Base-by-base conservation (phyloP, 23 red algal genomes). In the Chondrus crispus region DNA sequence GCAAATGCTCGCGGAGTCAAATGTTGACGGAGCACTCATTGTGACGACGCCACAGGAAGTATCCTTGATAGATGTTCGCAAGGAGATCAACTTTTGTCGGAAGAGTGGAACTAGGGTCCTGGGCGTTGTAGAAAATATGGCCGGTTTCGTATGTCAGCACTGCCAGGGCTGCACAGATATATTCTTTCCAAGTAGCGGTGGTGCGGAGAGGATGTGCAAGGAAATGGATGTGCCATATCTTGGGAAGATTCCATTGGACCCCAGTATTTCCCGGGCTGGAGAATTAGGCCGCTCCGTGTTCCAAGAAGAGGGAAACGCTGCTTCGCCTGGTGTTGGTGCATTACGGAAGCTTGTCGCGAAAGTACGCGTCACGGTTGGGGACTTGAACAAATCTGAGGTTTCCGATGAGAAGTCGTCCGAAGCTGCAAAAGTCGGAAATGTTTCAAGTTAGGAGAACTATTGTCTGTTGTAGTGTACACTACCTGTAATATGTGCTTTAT, bases 111-210 rank as follows among this genome's bases (percentile, higher is more conserved):
- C 92, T 16, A 85, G 36, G 0, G 90, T 99, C 3, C 62, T 99
- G 20, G 97, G 97, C 13, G 91, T 99, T 66, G 94, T 99, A 35
- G 97, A 99, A 62, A 99, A 99, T 62, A 99, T 99, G 97, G 84
- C 93, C 6, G 94, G 74, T 60, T 99, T 93, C 82, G 91, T 96
- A 1, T 99, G 97, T 75, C 85, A 80, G 29, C 68, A 91, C 74
- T 99, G 97, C 66, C 44, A 53, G 11, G 20, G 89, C n/a, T 95
- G 90, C 35, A 88, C 91, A 38, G 91, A 99, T 53, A 91, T 99
- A 7, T 99, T 99, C 74, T 51, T 89, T 19, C 74, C 93, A 2
- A 93, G 90, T 22, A 96, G 89, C 22, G 97, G 97, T 2, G 97
- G 97, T 20, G 97, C 94, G 48, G 48, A 79, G 48, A 87, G 70